Evolutionary conservation across 148 eudicot species (phyloP).

Genomic region (Drosera capensis): DNA sequence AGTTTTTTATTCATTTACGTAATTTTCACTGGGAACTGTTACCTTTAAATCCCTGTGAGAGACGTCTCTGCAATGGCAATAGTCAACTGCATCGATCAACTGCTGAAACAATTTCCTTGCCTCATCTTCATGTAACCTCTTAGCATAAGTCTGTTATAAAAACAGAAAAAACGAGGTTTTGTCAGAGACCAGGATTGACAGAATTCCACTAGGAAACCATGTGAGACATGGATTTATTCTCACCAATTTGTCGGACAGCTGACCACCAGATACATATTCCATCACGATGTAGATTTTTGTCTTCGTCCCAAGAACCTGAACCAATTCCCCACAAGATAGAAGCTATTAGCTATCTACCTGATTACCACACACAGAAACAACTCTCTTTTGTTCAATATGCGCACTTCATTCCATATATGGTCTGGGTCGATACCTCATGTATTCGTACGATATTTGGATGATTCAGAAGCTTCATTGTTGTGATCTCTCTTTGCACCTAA

Average conservation of each 20-base stretch:
- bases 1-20: background rate
- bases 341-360: no score
- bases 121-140: conserved; percentile 16
- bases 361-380: no score
- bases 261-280: conserved; percentile 45
- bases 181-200: background rate
- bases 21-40: background rate
- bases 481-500: conserved; percentile 37
- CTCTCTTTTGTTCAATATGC: no score
- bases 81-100: conserved; percentile 36
- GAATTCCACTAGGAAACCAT: background rate
- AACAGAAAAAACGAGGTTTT: background rate
- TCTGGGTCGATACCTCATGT: conserved; percentile 39
- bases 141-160: conserved; percentile 19
- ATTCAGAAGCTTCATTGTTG: conserved; percentile 38
- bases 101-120: conserved; percentile 42
- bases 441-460: conserved; percentile 45
- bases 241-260: conserved; percentile 41
- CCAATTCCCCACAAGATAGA: no score
- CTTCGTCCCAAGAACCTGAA: conserved; percentile 52
- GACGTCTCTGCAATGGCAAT: conserved; percentile 30
- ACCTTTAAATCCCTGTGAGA: conserved; percentile 35
- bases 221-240: conserved; percentile 4
- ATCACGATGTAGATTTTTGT: conserved; percentile 42
- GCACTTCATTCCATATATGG: no score